These are phyloP conservation scores for Coniochaeta prunicola DNA, from an alignment of 2,329 filamentous ascomycete species.

Conservation along the genomic window DNA sequence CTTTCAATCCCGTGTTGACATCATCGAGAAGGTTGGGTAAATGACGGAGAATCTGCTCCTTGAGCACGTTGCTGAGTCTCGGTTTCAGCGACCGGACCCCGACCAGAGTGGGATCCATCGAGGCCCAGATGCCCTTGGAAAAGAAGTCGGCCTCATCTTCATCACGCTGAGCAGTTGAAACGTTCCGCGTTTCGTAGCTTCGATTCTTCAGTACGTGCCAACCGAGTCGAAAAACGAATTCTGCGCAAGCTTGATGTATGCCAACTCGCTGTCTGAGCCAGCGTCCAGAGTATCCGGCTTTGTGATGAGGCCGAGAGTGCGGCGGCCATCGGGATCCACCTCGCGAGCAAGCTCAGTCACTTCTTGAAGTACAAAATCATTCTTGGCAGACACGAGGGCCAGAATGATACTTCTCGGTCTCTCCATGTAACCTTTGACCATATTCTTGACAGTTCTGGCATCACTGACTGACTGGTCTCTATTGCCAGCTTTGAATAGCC, in stretches of 20 bases:
- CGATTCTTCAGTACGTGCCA: conserved; percentile 47
- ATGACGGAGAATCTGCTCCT: conserved; percentile 35
- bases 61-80: conserved; percentile 43
- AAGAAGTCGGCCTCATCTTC: conserved; percentile 35
- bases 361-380: conserved; percentile 51
- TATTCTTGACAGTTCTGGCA: conserved; percentile 33
- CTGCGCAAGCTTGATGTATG: conserved; percentile 32
- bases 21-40: conserved; percentile 37
- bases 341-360: conserved; percentile 42
- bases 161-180: conserved; percentile 20
- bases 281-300: conserved; percentile 39
- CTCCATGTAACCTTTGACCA: conserved; percentile 49
- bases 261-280: conserved; percentile 30
- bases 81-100: conserved; percentile 40
- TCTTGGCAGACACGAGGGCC: conserved; percentile 48
- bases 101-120: conserved; percentile 24
- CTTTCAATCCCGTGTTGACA: conserved; percentile 26
- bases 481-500: conserved; percentile 43
- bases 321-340: conserved; percentile 20
- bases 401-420: conserved; percentile 51
- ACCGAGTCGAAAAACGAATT: conserved; percentile 41
- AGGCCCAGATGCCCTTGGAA: conserved; percentile 28
- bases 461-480: conserved; percentile 36
- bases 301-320: conserved; percentile 51
- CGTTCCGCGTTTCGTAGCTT: conserved; percentile 23